Evolutionary conservation across 306 rosid species (phyloP).

Genomic region (Malus sieversii): DNA sequence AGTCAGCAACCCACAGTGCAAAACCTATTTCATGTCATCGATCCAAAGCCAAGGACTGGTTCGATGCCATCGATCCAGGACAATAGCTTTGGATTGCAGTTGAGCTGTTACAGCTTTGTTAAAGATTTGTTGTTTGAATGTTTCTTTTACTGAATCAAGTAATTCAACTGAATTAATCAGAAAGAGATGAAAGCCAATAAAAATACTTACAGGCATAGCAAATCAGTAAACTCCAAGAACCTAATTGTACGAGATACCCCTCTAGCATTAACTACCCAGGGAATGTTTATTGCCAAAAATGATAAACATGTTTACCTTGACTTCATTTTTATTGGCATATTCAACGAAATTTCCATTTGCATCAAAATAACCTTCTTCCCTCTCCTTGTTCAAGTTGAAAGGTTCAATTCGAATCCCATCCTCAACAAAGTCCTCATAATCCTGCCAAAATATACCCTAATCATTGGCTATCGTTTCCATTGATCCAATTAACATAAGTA

Average conservation of each 20-base stretch:
- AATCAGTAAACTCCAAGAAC: background rate
- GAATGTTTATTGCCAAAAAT: background rate
- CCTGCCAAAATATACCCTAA: slow-evolving; percentile 36
- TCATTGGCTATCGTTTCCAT: slow-evolving; percentile 37
- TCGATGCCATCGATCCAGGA: too few species aligned
- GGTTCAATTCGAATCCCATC: slow-evolving; percentile 87
- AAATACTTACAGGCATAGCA: background rate
- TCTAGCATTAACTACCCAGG: background rate
- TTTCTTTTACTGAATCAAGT: background rate
- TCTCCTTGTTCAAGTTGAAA: slow-evolving; percentile 75
- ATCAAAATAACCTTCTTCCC: slow-evolving; percentile 94
- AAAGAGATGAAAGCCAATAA: too few species aligned
- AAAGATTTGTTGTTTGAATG: background rate
- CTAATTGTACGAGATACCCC: background rate
- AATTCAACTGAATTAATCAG: background rate
- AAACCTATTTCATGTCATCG: too few species aligned
- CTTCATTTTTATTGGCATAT: slow-evolving; percentile 55
- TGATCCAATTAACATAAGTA: slow-evolving; percentile 27
- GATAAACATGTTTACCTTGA: slow-evolving; percentile 4
- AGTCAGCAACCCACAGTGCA: too few species aligned
- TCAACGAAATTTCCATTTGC: slow-evolving; percentile 75
- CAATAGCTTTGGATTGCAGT: too few species aligned
- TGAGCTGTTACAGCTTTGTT: too few species aligned
- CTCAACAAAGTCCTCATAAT: slow-evolving; percentile 42
- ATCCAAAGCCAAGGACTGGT: too few species aligned